Evolutionary conservation across 345 rosid species (phyloP).

Genomic region (Bruguiera sexangula): DNA sequence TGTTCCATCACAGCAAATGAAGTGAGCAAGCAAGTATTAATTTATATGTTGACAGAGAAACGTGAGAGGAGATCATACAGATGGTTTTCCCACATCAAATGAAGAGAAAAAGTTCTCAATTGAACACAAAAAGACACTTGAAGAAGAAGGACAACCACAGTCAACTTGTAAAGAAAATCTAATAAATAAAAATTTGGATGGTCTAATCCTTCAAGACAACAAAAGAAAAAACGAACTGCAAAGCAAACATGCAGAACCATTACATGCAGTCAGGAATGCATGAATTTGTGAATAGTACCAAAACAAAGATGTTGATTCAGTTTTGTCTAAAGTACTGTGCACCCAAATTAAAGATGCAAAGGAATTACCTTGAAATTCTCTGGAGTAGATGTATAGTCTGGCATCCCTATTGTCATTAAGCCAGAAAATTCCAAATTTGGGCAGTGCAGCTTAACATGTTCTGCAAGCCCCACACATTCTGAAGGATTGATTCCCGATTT

Average conservation of each 20-base stretch:
- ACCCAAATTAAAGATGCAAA: neutral
- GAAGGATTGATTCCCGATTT: slow-evolving; percentile 84
- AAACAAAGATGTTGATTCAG: neutral
- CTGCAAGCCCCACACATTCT: slow-evolving; percentile 62
- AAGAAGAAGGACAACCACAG: too few species aligned
- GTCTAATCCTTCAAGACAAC: too few species aligned
- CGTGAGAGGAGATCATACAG: neutral
- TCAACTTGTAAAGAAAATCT: neutral
- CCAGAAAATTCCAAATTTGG: slow-evolving; percentile 77
- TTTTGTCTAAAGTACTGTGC: neutral
- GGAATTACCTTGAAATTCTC: slow-evolving; percentile 73
- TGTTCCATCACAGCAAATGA: slow-evolving; percentile 24
- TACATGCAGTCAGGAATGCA: neutral
- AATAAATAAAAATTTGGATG: neutral
- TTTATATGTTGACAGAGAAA: neutral
- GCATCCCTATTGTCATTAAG: slow-evolving; percentile 94
- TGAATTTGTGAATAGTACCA: neutral
- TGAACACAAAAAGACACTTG: neutral
- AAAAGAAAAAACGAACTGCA: too few species aligned
- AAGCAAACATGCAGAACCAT: too few species aligned
- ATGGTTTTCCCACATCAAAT: neutral
- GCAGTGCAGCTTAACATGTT: slow-evolving; percentile 58
- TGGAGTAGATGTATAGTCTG: slow-evolving; percentile 81
- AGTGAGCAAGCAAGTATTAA: neutral
- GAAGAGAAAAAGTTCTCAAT: neutral